phyloP scores from a whole-genome alignment of 1,284 basidiomycete genomes.

The Trametes sp. region DNA sequence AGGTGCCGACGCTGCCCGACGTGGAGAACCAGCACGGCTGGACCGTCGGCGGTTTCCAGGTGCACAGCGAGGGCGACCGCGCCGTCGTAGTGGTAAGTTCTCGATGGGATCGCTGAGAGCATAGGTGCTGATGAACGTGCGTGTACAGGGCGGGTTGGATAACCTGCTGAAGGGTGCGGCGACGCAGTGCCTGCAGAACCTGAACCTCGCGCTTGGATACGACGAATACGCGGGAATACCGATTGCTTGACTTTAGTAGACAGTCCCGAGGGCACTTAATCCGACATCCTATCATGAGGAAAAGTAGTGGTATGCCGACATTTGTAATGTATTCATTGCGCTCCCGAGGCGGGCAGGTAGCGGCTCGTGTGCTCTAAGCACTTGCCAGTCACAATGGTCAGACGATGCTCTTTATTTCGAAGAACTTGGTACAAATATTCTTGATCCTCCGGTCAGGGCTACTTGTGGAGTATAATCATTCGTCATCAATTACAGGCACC shows the following conservation, averaged over 20 bases:
- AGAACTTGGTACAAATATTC: no score
- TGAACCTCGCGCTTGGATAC: constrained; percentile 94
- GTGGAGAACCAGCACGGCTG: constrained; percentile 88
- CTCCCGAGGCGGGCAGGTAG: no score
- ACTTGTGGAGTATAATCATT: no score
- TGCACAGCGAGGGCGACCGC: constrained; percentile 87
- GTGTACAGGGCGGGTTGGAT: constrained; percentile 83
- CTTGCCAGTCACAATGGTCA: no score
- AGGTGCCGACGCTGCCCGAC: constrained; percentile 82
- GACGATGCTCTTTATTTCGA: no score
- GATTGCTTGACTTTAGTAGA: constrained; percentile 28
- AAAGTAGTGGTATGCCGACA: constrained; percentile 16
- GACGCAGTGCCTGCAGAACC: constrained; percentile 96
- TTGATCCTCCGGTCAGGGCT: no score
- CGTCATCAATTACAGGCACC: no score
- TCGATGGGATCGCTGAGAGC: constrained; percentile 21
- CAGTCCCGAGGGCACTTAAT: no score
- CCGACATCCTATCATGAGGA: constrained; percentile 1
- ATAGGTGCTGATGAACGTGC: constrained; percentile 12
- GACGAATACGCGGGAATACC: constrained; percentile 91
- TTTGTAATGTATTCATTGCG: constrained; percentile 1
- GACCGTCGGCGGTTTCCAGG: constrained; percentile 93
- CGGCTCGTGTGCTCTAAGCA: no score
- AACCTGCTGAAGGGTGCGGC: constrained; percentile 98
- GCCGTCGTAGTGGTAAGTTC: constrained; percentile 88